These are phyloP conservation scores for Elymus sibiricus DNA, from an alignment of 176 grass and related monocot species.

Conservation along the genomic window DNA sequence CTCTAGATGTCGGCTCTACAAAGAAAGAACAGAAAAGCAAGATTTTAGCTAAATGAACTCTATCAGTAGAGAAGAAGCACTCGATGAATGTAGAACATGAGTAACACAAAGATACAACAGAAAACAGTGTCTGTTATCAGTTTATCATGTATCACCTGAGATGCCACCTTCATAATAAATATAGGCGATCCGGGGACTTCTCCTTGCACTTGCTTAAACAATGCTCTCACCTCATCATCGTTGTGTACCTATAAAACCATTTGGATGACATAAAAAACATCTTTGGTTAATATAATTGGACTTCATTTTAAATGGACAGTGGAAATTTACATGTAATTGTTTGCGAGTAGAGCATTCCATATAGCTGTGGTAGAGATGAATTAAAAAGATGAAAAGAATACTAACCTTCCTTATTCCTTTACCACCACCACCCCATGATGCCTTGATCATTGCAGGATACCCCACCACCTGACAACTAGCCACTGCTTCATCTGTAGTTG, in stretches of 20 bases:
- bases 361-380: slow-evolving; percentile 23
- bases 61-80: slow-evolving; percentile 22
- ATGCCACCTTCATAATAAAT: slow-evolving; percentile 99
- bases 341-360: neutral
- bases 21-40: slow-evolving; percentile 20
- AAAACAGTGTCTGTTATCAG: slow-evolving; percentile 2
- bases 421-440: slow-evolving; percentile 97
- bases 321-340: neutral
- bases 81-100: slow-evolving; percentile 6
- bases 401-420: slow-evolving; percentile 99
- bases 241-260: slow-evolving; percentile 79
- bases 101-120: neutral
- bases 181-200: slow-evolving; percentile 99
- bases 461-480: slow-evolving; percentile 93
- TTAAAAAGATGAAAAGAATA: slow-evolving; percentile 43
- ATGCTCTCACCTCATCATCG: slow-evolving; percentile 91
- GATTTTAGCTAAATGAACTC: slow-evolving; percentile 23
- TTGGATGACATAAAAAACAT: slow-evolving; percentile 26
- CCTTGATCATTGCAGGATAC: slow-evolving; percentile 99
- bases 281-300: neutral
- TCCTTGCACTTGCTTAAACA: slow-evolving; percentile 99
- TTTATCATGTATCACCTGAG: slow-evolving; percentile 64
- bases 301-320: slow-evolving; percentile 6
- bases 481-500: slow-evolving; percentile 92
- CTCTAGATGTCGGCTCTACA: slow-evolving; percentile 95